Base-by-base conservation (phyloP, 352 stramenopile genomes). In the Pythium diclinum region DNA sequence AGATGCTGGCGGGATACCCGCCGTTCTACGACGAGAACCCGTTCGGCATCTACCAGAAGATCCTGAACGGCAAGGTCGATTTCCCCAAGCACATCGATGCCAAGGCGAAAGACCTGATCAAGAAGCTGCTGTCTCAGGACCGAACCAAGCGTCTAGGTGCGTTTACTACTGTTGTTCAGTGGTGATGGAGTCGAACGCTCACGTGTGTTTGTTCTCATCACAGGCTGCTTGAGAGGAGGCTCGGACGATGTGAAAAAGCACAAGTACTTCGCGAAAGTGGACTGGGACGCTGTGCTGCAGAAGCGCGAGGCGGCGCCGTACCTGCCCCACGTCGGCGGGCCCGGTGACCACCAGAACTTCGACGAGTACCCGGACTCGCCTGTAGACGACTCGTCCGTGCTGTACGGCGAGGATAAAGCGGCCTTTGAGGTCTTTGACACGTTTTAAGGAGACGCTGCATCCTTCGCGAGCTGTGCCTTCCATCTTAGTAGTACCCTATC, bases 1-100 rank as follows among this genome's bases (percentile, higher is more conserved):
- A 94, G 65, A 73, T 94, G 54, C 76, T 94, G 51, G 77, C 79
- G 30, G 85, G 85, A 9, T 78, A 81, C 54, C 91, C 85, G n/a
- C 85, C 85, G 55, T 94, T 94, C 74, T 52, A 52, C 79, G 91
- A 58, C 81, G 87, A 76, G 88, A 92, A 47, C 59, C 59, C 58
- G 59, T 53, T 98, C 63, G 89, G 88, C 17, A 97, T 98, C 65
- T 98, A 98, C 71, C 90, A 97, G 57, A 97, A 97, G 69, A 98
- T 98, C 57, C 66, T 97, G 32, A 88, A 92, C 58, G 90, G 86
- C 47, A 92, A 91, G 57, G 85, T 97, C 16, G 89, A 97, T 44
- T 95, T 93, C 64, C 92, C 92, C 30, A 87, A 86, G 63, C 81
- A 96, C 74, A 88, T 98, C 59, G 90, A 97, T 66, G 75, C 73